phyloP scores from a whole-genome alignment of 2,329 filamentous ascomycete species.

The Fusarium sp. region DNA sequence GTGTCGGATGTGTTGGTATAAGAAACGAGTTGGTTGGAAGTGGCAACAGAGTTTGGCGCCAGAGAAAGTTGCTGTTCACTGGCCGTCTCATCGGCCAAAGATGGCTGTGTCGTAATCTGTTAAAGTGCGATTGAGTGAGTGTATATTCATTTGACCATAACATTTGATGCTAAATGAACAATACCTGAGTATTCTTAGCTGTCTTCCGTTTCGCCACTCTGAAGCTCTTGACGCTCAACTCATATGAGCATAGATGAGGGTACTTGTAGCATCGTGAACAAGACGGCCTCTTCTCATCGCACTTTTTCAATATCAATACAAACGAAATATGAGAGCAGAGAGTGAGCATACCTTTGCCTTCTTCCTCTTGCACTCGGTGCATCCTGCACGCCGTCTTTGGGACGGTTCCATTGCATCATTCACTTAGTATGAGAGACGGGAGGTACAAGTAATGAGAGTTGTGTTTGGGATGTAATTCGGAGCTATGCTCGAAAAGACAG shows the following conservation, averaged over 20 bases:
- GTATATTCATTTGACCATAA: accelerated
- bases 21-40: neutral
- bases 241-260: constrained; percentile 2
- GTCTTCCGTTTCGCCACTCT: neutral
- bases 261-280: constrained; percentile 7
- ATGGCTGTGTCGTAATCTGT: neutral
- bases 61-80: neutral
- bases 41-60: accelerated
- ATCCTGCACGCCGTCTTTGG: constrained; percentile 7
- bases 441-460: accelerated
- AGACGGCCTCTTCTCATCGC: constrained; percentile 1
- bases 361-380: constrained; percentile 15
- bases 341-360: neutral
- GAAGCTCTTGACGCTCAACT: neutral
- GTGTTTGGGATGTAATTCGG: neutral
- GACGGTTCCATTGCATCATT: neutral
- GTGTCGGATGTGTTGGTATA: neutral
- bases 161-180: accelerated
- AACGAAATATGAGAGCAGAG: accelerated
- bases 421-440: neutral
- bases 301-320: neutral
- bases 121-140: neutral
- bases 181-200: neutral
- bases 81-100: accelerated
- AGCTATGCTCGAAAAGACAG: accelerated